phyloP scores from a whole-genome alignment of 768 basidiomycete genomes.

The Russula foetens region DNA sequence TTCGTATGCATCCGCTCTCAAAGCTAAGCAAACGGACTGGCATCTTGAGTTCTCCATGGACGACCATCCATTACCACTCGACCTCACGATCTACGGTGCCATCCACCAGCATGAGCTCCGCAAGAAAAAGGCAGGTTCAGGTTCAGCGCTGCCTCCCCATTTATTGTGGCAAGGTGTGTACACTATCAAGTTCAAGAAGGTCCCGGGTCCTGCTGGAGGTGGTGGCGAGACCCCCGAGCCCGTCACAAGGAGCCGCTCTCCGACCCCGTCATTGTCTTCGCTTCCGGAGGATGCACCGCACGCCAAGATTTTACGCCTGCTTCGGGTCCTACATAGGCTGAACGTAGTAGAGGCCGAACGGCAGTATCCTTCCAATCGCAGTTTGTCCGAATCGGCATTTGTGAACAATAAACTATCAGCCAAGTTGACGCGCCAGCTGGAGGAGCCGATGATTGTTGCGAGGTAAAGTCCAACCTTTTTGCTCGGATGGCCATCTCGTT shows the following conservation, averaged over 20 bases:
- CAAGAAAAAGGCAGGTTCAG: constrained; percentile 45
- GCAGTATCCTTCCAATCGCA: constrained; percentile 44
- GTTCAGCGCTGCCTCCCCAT: constrained; percentile 47
- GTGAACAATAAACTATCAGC: constrained; percentile 97
- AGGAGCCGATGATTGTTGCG: constrained; percentile 98
- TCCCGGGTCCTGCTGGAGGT: constrained; percentile 58
- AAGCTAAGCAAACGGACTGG: constrained; percentile 91
- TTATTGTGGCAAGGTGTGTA: constrained; percentile 88
- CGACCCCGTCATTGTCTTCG: constrained; percentile 63
- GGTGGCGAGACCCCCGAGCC: constrained; percentile 39
- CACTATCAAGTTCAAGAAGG: constrained; percentile 89
- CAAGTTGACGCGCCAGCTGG: constrained; percentile 93
- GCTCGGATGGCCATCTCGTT: background rate
- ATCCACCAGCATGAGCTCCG: constrained; percentile 87
- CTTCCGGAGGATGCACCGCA: constrained; percentile 79
- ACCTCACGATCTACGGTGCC: constrained; percentile 93
- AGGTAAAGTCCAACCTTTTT: constrained; percentile 45
- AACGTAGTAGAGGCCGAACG: constrained; percentile 69
- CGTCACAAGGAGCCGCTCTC: constrained; percentile 47
- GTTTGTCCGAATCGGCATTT: constrained; percentile 75
- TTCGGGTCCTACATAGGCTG: constrained; percentile 79
- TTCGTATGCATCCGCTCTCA: constrained; percentile 94
- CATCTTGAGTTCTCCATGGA: constrained; percentile 95
- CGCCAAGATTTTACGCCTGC: constrained; percentile 82
- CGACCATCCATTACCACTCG: constrained; percentile 73